A percentile compares a stretch with the other conserved stretches of the same genome.
Conservation (phyloP, 2,329 filamentous ascomycete species). For the Dryadomyces sulphureus region DNA sequence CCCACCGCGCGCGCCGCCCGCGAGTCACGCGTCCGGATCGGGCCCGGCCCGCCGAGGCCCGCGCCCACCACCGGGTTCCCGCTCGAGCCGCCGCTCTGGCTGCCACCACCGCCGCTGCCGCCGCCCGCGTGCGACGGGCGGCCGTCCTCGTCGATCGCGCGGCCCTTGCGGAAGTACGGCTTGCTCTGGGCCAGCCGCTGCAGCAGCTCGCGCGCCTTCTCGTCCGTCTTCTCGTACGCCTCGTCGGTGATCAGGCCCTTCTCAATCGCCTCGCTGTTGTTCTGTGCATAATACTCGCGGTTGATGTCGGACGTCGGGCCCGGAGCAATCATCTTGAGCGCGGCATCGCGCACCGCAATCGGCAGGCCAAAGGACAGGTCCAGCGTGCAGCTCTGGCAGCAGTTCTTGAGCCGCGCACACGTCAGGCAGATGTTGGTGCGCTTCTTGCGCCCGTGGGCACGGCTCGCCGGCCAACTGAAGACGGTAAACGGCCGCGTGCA, state of each 20-base stretch:
- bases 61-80: slow-evolving; percentile 38
- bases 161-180: slow-evolving; percentile 85
- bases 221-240: slow-evolving; percentile 91
- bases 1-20: slow-evolving; percentile 35
- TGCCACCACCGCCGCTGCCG: neutral
- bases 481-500: slow-evolving; percentile 94
- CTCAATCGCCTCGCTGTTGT: slow-evolving; percentile 90
- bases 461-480: slow-evolving; percentile 88
- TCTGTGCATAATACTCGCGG: slow-evolving; percentile 92
- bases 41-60: slow-evolving; percentile 51
- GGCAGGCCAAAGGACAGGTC: slow-evolving; percentile 92
- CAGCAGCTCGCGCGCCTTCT: slow-evolving; percentile 83
- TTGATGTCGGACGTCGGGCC: slow-evolving; percentile 89
- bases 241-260: slow-evolving; percentile 69
- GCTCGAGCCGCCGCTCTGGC: neutral
- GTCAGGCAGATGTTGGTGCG: slow-evolving; percentile 92
- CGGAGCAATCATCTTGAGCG: slow-evolving; percentile 92
- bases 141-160: slow-evolving; percentile 49
- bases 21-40: slow-evolving; percentile 61
- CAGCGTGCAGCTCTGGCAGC: slow-evolving; percentile 97
- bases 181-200: slow-evolving; percentile 78
- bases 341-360: slow-evolving; percentile 88
- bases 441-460: slow-evolving; percentile 75
- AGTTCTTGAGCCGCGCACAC: slow-evolving; percentile 94
- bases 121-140: slow-evolving; percentile 20